Conservation (phyloP, 345 rosid genomes). For the Citrus reticulata region DNA sequence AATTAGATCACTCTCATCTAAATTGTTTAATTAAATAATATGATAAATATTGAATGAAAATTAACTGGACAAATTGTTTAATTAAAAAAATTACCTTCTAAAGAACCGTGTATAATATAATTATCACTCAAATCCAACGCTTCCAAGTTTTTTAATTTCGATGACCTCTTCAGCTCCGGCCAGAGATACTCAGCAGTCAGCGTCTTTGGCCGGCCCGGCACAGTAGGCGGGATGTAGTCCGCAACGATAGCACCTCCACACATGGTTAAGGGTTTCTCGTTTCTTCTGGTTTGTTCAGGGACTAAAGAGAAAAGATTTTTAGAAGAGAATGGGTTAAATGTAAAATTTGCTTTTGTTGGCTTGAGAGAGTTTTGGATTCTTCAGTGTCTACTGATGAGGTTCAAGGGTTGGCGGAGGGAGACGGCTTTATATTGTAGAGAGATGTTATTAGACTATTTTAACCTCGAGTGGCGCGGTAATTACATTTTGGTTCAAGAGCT, state of each 20-base stretch:
- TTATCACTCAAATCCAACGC: no score
- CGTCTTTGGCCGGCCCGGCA: constrained; percentile 25
- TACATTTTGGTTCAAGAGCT: neutral
- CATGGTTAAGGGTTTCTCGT: constrained; percentile 40
- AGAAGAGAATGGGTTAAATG: neutral
- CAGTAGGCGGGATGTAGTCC: constrained; percentile 51
- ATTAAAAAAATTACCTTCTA: no score
- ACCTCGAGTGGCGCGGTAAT: neutral
- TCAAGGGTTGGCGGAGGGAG: neutral
- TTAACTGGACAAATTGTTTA: accelerated
- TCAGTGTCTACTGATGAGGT: neutral
- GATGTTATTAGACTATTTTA: neutral
- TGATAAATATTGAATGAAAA: no score
- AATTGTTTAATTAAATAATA: no score
- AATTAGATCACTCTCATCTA: accelerated
- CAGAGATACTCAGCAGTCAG: constrained; percentile 60
- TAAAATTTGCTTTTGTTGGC: neutral
- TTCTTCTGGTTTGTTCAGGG: neutral
- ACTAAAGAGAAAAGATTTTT: neutral
- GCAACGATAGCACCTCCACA: constrained; percentile 99
- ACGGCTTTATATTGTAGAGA: neutral
- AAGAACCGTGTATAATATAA: no score
- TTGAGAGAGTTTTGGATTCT: neutral
- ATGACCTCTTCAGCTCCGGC: constrained; percentile 67
- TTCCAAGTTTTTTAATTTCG: neutral